Evolutionary conservation across 495 filamentous ascomycete species (phyloP), one percentile per base, ranked within the genome.

Genomic region (Parachaetomium inaequale): DNA sequence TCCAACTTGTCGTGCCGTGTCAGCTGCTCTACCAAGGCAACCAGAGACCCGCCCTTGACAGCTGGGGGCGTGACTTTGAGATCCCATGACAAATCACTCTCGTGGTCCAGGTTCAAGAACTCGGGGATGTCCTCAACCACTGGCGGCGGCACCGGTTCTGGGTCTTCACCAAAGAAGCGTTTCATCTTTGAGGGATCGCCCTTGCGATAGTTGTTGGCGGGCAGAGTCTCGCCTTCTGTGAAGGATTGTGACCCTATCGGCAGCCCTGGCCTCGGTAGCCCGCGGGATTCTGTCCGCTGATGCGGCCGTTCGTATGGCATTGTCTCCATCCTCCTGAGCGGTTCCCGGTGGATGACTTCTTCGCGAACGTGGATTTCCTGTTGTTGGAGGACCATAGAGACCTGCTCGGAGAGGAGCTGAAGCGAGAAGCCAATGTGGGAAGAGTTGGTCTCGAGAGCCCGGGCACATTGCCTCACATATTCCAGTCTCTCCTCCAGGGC

Each of bases 1-100:
- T 98, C 95, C 3, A 96, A 84, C 70, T 91, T 92, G 78, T 98
- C 94, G 69, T 98, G 94, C 42, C 94, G 85, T 17, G 94, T 98
- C 55, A 98, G 78, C 70, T 96, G 93, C 73, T 98, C 94, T n/a
- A 98, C 95, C 66, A 98, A 75, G 10, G 88, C 95, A 38, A 88
- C 80, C 40, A 98, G 75, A 19, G 93, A 94, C 54, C 94, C 94
- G 61, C 94, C 94, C 72, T 91, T 92, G 55, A 98, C 79, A 26
- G 84, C 76, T 31, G 91, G 88, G 3, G 84, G 81, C 40, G 85
- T 81, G 55, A 75, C 71, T 75, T 97, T 98, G 36, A 79, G 79
- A 70, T 98, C 94, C 74, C 92, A 96, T 14, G 90, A 87, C 2
- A 98, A 84, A 65, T 98, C 94, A 42, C 87, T 85, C 70, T 97